Conservation (phyloP, 371 early-diverging fungal genomes). For the Phascolomyces articulosus region DNA sequence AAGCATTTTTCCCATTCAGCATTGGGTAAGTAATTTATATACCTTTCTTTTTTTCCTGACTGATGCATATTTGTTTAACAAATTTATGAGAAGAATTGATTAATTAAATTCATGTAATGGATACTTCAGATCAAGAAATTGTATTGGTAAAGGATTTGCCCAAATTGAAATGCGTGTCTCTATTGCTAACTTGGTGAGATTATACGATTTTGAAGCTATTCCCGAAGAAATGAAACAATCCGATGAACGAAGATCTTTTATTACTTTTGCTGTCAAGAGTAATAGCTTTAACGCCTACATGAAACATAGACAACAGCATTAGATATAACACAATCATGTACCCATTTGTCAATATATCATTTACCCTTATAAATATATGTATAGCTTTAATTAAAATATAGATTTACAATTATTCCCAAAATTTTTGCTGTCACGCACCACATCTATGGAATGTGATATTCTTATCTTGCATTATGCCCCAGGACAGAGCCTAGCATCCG, state of each 20-base stretch:
- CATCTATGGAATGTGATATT: no score
- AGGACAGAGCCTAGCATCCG: no score
- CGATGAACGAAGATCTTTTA: slow-evolving; percentile 20
- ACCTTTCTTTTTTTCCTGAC: neutral
- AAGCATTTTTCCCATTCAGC: slow-evolving; percentile 49
- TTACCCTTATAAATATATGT: no score
- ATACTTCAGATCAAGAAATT: slow-evolving; percentile 38
- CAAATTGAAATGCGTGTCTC: slow-evolving; percentile 49
- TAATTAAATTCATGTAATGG: no score
- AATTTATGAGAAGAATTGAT: no score
- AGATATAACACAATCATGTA: no score
- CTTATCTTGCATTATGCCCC: no score
- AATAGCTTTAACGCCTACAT: slow-evolving; percentile 29
- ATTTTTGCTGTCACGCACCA: no score
- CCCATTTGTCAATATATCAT: no score
- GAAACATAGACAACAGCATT: slow-evolving; percentile 14
- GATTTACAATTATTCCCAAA: no score
- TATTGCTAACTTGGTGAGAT: slow-evolving; percentile 34
- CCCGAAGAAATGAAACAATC: slow-evolving; percentile 28
- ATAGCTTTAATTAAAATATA: no score
- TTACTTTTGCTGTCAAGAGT: slow-evolving; percentile 29
- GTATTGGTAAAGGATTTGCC: slow-evolving; percentile 57
- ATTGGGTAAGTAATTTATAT: slow-evolving; percentile 27
- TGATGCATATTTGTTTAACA: no score
- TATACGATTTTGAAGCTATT: slow-evolving; percentile 31